Conservation (phyloP, 345 rosid species). For the Arabis alpina region DNA sequence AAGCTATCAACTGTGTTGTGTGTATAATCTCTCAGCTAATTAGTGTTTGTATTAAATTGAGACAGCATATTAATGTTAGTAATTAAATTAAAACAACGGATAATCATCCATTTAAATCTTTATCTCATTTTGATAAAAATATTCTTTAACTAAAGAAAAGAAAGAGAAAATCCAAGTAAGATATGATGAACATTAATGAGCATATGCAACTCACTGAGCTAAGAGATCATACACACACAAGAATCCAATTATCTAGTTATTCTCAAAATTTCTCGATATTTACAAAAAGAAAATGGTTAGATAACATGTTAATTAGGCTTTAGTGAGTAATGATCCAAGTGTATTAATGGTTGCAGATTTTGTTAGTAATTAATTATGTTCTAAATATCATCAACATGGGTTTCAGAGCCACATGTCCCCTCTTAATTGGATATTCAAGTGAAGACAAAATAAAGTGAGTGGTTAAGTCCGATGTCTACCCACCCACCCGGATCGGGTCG, state of each 20-base stretch:
- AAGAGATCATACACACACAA: slow-evolving; percentile 35
- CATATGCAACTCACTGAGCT: slow-evolving; percentile 40
- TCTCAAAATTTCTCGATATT: slow-evolving; percentile 36
- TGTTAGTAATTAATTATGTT: slow-evolving; percentile 3
- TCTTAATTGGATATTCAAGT: slow-evolving; percentile 29
- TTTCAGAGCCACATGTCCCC: slow-evolving; percentile 45
- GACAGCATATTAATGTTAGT: no score
- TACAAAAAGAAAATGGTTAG: slow-evolving; percentile 8
- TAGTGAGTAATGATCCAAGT: slow-evolving; percentile 41
- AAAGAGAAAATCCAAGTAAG: slow-evolving; percentile 12
- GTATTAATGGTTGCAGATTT: slow-evolving; percentile 40
- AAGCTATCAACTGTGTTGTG: no score
- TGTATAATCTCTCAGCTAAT: no score
- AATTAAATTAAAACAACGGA: no score
- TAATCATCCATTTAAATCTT: background rate
- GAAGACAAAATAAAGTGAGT: slow-evolving; percentile 37
- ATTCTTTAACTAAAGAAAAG: background rate
- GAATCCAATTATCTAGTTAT: slow-evolving; percentile 39
- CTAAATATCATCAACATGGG: slow-evolving; percentile 28
- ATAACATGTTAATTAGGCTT: slow-evolving; percentile 42
- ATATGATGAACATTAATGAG: slow-evolving; percentile 33
- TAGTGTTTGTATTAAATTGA: no score
- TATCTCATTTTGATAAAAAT: no score
- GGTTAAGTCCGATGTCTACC: slow-evolving; percentile 35
- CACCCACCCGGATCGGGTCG: slow-evolving; percentile 20